Evolutionary conservation across 306 rosid genomes (phyloP).

Genomic region (Quercus berberidifolia): DNA sequence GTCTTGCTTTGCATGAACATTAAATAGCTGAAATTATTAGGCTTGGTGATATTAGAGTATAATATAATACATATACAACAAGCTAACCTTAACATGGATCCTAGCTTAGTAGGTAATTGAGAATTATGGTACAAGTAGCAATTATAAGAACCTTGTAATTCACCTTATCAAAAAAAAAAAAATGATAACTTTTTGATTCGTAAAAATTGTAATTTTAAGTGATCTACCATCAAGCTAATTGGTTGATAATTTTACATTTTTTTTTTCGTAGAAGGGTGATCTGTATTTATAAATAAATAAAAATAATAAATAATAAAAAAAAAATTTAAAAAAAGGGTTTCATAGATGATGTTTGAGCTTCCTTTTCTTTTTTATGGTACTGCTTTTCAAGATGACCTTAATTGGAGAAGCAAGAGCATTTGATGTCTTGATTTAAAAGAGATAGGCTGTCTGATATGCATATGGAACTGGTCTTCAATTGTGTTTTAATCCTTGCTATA

Average conservation of each 20-base stretch:
- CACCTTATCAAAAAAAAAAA: too few species aligned
- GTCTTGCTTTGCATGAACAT: not conserved
- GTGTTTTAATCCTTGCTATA: not conserved
- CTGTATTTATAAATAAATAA: not conserved
- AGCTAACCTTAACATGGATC: not conserved
- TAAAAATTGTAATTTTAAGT: not conserved
- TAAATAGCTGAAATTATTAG: not conserved
- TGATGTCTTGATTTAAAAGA: not conserved
- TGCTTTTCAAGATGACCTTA: not conserved
- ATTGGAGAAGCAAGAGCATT: not conserved
- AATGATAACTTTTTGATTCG: too few species aligned
- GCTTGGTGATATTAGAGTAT: not conserved
- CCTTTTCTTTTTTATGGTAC: not conserved
- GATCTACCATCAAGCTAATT: not conserved
- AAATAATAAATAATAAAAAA: too few species aligned
- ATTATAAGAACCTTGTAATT: too few species aligned
- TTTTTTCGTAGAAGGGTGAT: not conserved
- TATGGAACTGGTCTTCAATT: not conserved
- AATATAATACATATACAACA: not conserved
- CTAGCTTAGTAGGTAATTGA: too few species aligned
- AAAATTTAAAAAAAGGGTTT: not conserved
- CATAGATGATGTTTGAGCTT: not conserved
- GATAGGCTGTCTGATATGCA: not conserved
- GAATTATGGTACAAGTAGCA: too few species aligned
- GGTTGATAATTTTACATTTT: not conserved